These are phyloP conservation scores for Colletotrichum spinosum DNA, from an alignment of 2,329 filamentous ascomycete genomes.

Conservation along the genomic window DNA sequence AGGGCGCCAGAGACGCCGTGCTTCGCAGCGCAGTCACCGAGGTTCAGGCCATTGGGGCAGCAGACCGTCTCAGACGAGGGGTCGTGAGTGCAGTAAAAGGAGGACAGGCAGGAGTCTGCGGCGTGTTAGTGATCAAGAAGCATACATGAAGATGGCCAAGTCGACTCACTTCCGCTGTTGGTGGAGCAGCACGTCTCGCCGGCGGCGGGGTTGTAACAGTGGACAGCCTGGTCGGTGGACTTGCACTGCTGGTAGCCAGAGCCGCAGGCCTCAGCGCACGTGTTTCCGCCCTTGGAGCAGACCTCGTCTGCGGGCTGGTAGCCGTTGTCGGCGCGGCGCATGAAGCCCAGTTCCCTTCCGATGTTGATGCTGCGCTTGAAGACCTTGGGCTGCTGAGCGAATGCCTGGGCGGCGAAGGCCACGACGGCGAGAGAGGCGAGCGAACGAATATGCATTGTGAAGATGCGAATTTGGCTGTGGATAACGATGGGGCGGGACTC, in stretches of 20 bases:
- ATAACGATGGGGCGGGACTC: conserved; percentile 14
- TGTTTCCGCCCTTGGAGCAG: conserved; percentile 60
- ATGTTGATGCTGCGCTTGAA: conserved; percentile 53
- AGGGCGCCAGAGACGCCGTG: conserved; percentile 62
- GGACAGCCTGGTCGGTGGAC: conserved; percentile 60
- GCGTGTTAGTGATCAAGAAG: conserved; percentile 15
- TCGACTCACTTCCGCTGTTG: conserved; percentile 66
- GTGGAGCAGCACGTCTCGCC: conserved; percentile 69
- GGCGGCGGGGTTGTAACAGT: conserved; percentile 67
- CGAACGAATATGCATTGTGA: conserved; percentile 38
- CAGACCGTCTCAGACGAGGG: conserved; percentile 65
- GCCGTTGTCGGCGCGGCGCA: conserved; percentile 57
- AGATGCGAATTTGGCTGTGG: conserved; percentile 7
- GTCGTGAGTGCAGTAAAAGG: conserved; percentile 73
- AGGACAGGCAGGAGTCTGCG: conserved; percentile 69
- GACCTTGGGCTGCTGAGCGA: conserved; percentile 35
- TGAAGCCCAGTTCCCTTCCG: conserved; percentile 52
- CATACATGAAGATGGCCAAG: not conserved
- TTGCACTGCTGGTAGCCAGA: conserved; percentile 61
- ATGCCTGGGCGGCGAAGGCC: conserved; percentile 37
- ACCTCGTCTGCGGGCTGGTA: conserved; percentile 61
- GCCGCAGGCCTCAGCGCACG: conserved; percentile 68
- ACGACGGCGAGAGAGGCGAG: conserved; percentile 38
- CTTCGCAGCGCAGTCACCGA: conserved; percentile 64
- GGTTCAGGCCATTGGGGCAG: conserved; percentile 67